These are phyloP conservation scores for Saccharomycopsis guyanensis DNA, from an alignment of 805 yeast species.

Conservation along the genomic window DNA sequence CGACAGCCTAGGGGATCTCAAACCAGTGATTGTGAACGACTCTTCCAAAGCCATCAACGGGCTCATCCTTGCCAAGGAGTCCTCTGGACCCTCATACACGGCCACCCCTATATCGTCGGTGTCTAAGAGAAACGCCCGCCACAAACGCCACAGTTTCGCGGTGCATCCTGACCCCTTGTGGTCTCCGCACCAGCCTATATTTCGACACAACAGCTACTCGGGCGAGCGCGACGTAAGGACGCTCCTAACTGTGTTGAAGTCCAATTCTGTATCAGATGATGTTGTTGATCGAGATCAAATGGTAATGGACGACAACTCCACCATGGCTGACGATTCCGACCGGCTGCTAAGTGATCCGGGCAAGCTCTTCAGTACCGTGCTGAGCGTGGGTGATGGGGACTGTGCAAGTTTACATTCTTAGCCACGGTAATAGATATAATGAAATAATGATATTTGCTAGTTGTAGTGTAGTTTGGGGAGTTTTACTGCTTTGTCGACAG, in stretches of 20 bases:
- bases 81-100: background rate
- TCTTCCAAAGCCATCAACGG: constrained; percentile 8
- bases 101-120: background rate
- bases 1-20: background rate
- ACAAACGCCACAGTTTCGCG: constrained; percentile 1
- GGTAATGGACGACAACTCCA: background rate
- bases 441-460: too few relatives aligned
- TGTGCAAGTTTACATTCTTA: too few relatives aligned
- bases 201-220: constrained; percentile 5
- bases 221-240: background rate
- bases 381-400: too few relatives aligned
- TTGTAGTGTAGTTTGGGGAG: too few relatives aligned
- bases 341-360: too few relatives aligned
- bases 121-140: background rate
- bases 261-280: background rate
- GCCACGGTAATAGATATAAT: too few relatives aligned
- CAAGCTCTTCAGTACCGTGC: too few relatives aligned
- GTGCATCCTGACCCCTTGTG: background rate
- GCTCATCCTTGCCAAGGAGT: constrained; percentile 1
- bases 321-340: too few relatives aligned
- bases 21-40: constrained; percentile 8
- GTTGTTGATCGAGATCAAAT: background rate
- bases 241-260: background rate
- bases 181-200: background rate
- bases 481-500: too few relatives aligned